These are phyloP conservation scores for Alisma plantagoaquatica DNA, from an alignment of 106 monocot genomes.

Conservation along the genomic window DNA sequence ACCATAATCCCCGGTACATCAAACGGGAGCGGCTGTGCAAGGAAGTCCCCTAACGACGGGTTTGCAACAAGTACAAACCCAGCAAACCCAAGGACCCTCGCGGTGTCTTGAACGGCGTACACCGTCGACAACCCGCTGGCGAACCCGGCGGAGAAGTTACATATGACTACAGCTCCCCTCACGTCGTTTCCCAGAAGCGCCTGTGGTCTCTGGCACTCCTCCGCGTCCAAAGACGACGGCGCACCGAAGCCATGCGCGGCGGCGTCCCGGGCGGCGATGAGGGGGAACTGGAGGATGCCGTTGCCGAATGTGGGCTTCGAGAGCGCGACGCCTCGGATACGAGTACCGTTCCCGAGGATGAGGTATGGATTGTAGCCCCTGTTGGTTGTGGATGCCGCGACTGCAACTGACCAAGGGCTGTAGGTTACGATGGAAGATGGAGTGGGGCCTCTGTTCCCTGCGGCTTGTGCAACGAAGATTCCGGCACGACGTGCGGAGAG, in stretches of 20 bases:
- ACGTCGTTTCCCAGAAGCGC: constrained; percentile 20
- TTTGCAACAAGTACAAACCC: constrained; percentile 66
- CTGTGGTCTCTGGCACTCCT: constrained; percentile 55
- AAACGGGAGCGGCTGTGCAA: constrained; percentile 66
- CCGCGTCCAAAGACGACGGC: background rate
- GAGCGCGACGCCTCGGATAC: constrained; percentile 41
- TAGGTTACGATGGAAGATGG: constrained; percentile 43
- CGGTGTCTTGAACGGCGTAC: constrained; percentile 33
- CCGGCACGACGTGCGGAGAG: constrained; percentile 54
- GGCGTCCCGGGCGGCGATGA: constrained; percentile 58
- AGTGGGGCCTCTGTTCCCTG: constrained; percentile 64
- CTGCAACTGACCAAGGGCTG: constrained; percentile 61
- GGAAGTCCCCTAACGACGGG: constrained; percentile 44
- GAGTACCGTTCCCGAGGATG: constrained; percentile 20
- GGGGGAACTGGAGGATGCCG: constrained; percentile 24
- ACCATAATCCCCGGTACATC: constrained; percentile 50
- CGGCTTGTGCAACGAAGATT: constrained; percentile 72
- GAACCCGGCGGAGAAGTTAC: constrained; percentile 58
- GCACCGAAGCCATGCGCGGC: background rate
- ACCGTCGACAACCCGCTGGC: constrained; percentile 39
- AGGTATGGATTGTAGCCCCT: constrained; percentile 30
- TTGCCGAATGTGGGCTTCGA: constrained; percentile 53
- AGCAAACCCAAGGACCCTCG: constrained; percentile 32
- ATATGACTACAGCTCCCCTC: constrained; percentile 48
- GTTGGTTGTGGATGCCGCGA: constrained; percentile 47